Percentiles rank a stretch among this genome's conserved stretches.
Evolutionary conservation across 306 rosid species (phyloP).

Genomic region (Citrullus colocynthis): DNA sequence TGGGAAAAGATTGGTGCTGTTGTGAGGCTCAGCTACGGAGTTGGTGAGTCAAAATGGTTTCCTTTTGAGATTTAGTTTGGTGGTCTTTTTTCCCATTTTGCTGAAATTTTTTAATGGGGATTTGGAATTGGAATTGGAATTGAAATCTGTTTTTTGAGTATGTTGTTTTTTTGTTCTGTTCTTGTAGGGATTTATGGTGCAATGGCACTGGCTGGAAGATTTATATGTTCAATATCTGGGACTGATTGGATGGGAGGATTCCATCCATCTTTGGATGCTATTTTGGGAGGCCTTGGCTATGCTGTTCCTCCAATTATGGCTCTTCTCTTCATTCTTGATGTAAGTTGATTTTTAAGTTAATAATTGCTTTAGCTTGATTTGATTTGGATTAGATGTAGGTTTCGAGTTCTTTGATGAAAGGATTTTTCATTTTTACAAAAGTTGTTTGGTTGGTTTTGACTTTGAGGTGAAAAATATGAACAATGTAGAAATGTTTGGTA

Average conservation of each 20-base stretch:
- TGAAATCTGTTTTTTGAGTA: neutral
- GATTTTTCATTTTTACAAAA: neutral
- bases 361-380: neutral
- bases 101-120: neutral
- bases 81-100: neutral
- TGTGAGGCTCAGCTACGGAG: constrained; percentile 82
- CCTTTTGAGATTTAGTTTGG: neutral
- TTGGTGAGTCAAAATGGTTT: constrained; percentile 35
- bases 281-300: constrained; percentile 76
- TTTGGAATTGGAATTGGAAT: neutral
- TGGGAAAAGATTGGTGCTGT: constrained; percentile 95
- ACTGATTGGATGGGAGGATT: constrained; percentile 81
- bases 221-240: constrained; percentile 77
- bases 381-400: neutral
- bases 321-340: constrained; percentile 86
- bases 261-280: constrained; percentile 67
- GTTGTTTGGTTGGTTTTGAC: neutral
- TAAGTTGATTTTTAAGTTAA: constrained; percentile 14
- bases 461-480: neutral
- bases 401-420: neutral
- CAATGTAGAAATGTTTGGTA: neutral
- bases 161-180: neutral
- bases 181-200: constrained; percentile 77
- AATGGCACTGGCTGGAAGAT: constrained; percentile 84
- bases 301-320: constrained; percentile 96